phyloP scores from a whole-genome alignment of 1,139 yeast species.

The Scheffersomyces parashehatae region DNA sequence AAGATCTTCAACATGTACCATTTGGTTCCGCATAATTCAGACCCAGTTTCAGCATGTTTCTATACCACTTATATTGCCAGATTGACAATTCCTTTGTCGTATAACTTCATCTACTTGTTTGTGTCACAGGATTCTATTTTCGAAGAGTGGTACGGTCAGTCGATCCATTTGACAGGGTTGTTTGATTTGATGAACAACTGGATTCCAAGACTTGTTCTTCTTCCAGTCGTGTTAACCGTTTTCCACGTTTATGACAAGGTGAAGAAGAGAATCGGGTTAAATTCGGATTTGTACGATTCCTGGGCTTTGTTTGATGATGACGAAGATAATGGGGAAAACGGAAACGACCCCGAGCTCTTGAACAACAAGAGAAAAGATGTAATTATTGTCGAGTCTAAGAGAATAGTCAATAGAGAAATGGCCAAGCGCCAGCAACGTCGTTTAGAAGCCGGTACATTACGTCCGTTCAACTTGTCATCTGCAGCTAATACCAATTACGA shows the following conservation, averaged over 20 bases:
- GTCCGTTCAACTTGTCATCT: slow-evolving; percentile 30
- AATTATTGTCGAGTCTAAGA: slow-evolving; percentile 44
- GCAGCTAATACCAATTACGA: slow-evolving; percentile 38
- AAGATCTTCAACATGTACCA: slow-evolving; percentile 77
- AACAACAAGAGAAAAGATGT: slow-evolving; percentile 34
- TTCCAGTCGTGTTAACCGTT: slow-evolving; percentile 64
- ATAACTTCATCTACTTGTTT: slow-evolving; percentile 72
- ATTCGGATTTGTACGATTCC: slow-evolving; percentile 56
- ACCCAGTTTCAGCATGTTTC: slow-evolving; percentile 73
- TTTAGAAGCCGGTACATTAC: slow-evolving; percentile 12
- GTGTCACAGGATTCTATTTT: slow-evolving; percentile 49
- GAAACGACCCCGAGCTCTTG: slow-evolving; percentile 13
- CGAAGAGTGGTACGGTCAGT: slow-evolving; percentile 67
- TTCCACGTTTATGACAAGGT: slow-evolving; percentile 72
- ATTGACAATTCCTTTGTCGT: slow-evolving; percentile 77
- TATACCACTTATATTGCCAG: slow-evolving; percentile 82
- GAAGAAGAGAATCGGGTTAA: slow-evolving; percentile 47
- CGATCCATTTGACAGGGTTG: slow-evolving; percentile 72
- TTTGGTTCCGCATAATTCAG: slow-evolving; percentile 66
- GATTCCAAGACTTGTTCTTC: slow-evolving; percentile 68
- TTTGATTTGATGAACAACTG: slow-evolving; percentile 73
- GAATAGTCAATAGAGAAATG: slow-evolving; percentile 39
- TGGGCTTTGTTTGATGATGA: slow-evolving; percentile 21
- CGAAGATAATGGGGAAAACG: slow-evolving; percentile 8
- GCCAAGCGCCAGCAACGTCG: slow-evolving; percentile 25